Conservation (phyloP, 345 rosid genomes). For the Brassica napus region Da-Ae NC_063441.1:4615501-4616000, state of each 20-base stretch:
- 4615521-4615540: constrained; percentile 60
- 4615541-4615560: constrained; percentile 49
- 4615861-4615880: constrained; percentile 54
- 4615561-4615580: constrained; percentile 49
- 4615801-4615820: neutral
- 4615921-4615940: too few relatives aligned
- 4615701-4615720: neutral
- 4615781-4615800: neutral
- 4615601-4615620: neutral
- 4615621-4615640: neutral
- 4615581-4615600: constrained; percentile 10
- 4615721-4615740: neutral
- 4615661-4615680: constrained; percentile 14
- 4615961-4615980: too few relatives aligned
- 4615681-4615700: constrained; percentile 13
- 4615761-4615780: neutral
- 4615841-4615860: constrained; percentile 47
- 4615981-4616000: too few relatives aligned
- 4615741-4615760: neutral
- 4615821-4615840: constrained; percentile 42
- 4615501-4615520: constrained; percentile 60
- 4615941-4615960: too few relatives aligned
- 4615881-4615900: constrained; percentile 49
- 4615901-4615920: constrained; percentile 48
- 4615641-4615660: constrained; percentile 11